Evolutionary conservation across 2,329 filamentous ascomycete genomes (phyloP).

Genomic region (Drechslerella coelobrocha): DNA sequence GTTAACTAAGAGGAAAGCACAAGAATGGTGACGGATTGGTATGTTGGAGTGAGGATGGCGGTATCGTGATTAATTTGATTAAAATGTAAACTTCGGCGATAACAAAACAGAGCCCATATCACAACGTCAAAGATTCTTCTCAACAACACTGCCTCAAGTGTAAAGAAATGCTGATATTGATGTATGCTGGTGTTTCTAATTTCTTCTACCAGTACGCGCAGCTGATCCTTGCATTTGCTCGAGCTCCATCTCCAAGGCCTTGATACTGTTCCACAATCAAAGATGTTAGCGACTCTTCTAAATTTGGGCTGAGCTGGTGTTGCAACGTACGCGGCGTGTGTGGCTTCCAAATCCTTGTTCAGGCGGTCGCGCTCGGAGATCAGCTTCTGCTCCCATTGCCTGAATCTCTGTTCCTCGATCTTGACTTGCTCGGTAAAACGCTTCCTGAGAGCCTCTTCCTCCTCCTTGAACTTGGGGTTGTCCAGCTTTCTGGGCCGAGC

Average conservation of each 20-base stretch:
- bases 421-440: conserved; percentile 99
- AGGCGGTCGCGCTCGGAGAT: conserved; percentile 97
- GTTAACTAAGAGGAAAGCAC: conserved; percentile 22
- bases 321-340: conserved; percentile 72
- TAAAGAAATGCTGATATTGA: conserved; percentile 3
- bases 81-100: conserved; percentile 28
- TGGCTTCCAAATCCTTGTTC: conserved; percentile 99
- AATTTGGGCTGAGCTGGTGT: background rate
- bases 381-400: conserved; percentile 99
- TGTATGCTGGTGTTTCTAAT: conserved; percentile 63
- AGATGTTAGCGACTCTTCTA: conserved; percentile 12
- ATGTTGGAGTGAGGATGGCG: conserved; percentile 10
- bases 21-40: conserved; percentile 23
- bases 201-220: conserved; percentile 89
- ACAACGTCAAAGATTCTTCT: conserved; percentile 37
- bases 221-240: conserved; percentile 90
- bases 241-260: conserved; percentile 88
- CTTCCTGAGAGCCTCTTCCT: conserved; percentile 97
- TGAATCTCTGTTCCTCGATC: conserved; percentile 98
- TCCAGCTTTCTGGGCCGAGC: conserved; percentile 95
- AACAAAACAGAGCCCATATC: conserved; percentile 24
- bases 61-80: conserved; percentile 43
- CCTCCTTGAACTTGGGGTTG: conserved; percentile 99
- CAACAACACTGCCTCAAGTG: conserved; percentile 29
- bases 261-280: conserved; percentile 65